phyloP scores from a whole-genome alignment of 2,329 filamentous ascomycete genomes.

The Zymoseptoria brevis region DNA sequence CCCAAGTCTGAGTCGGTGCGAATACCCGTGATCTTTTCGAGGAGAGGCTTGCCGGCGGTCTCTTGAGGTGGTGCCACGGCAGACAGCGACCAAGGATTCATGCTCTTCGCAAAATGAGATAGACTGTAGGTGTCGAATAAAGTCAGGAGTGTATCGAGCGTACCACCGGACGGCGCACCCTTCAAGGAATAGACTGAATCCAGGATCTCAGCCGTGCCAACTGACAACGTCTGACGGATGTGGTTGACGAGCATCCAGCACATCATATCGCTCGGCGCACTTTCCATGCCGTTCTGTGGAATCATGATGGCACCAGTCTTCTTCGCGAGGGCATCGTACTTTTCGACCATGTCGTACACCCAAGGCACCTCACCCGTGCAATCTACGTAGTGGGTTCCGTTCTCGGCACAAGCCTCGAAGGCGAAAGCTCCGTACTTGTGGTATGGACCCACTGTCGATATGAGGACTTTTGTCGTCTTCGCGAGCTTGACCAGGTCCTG shows the following conservation, averaged over 20 bases:
- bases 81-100: conserved; percentile 46
- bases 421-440: conserved; percentile 57
- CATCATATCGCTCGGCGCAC: conserved; percentile 51
- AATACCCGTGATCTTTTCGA: conserved; percentile 43
- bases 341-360: conserved; percentile 54
- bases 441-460: conserved; percentile 58
- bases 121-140: conserved; percentile 43
- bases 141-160: conserved; percentile 57
- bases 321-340: conserved; percentile 54
- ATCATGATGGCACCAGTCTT: conserved; percentile 55
- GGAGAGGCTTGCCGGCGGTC: conserved; percentile 27
- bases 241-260: conserved; percentile 35
- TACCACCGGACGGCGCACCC: conserved; percentile 49
- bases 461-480: conserved; percentile 49
- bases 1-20: conserved; percentile 50
- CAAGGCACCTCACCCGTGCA: conserved; percentile 58
- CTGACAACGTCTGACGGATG: conserved; percentile 40
- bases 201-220: conserved; percentile 45
- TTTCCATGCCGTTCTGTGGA: conserved; percentile 54
- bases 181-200: conserved; percentile 49
- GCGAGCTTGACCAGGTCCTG: conserved; percentile 45
- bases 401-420: conserved; percentile 55
- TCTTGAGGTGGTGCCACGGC: conserved; percentile 33
- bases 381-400: conserved; percentile 61
- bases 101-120: conserved; percentile 39